These are phyloP conservation scores for Sutorius australiensis DNA, from an alignment of 768 basidiomycete species.

Conservation along the genomic window DNA sequence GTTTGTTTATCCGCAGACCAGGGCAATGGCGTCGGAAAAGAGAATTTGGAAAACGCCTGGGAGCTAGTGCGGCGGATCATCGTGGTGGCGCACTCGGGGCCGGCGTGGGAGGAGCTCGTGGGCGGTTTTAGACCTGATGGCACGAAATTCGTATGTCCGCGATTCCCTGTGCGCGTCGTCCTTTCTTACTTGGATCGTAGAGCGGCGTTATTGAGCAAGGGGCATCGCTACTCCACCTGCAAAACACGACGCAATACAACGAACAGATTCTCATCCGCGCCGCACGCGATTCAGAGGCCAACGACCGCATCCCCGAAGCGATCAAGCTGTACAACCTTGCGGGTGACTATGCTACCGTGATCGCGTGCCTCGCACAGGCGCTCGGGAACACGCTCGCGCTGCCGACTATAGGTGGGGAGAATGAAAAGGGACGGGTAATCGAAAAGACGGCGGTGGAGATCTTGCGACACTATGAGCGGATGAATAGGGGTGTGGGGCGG, in stretches of 20 bases:
- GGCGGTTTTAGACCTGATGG: conserved; percentile 92
- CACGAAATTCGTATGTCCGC: conserved; percentile 70
- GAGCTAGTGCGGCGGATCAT: conserved; percentile 76
- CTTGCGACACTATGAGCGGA: conserved; percentile 74
- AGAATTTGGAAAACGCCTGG: conserved; percentile 81
- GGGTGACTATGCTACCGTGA: conserved; percentile 83
- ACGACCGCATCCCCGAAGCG: conserved; percentile 82
- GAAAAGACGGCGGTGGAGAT: conserved; percentile 78
- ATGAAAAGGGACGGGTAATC: conserved; percentile 59
- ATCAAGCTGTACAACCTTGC: conserved; percentile 96
- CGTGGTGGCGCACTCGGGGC: conserved; percentile 70
- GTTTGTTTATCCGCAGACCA: conserved; percentile 77
- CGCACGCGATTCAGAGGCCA: conserved; percentile 76
- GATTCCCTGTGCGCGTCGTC: not conserved
- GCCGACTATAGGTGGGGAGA: conserved; percentile 44
- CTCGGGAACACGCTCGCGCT: conserved; percentile 79
- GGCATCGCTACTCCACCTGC: conserved; percentile 68
- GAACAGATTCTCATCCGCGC: conserved; percentile 80
- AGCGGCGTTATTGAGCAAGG: conserved; percentile 86
- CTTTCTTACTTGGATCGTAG: conserved; percentile 37
- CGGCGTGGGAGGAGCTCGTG: conserved; percentile 89
- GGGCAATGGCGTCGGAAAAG: conserved; percentile 64
- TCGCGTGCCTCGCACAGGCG: conserved; percentile 81
- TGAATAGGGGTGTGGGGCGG: conserved; percentile 66
- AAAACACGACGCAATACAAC: conserved; percentile 65